Conservation (phyloP, 2,329 filamentous ascomycete genomes). For the Pseudovirgaria hyperparasitica region DNA sequence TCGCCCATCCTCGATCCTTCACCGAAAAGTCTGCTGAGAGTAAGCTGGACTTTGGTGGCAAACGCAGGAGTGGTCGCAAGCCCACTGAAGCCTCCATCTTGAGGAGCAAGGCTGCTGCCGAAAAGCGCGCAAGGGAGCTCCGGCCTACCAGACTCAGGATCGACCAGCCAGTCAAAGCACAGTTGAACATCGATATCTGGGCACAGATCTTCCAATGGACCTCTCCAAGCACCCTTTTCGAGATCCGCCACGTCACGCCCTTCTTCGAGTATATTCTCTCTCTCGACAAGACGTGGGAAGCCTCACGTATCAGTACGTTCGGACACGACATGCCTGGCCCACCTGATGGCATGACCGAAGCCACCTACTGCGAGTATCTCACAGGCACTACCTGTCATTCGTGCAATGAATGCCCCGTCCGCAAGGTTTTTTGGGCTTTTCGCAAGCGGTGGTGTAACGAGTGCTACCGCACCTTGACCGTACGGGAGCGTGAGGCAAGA, state of each 20-base stretch:
- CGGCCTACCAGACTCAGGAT: constrained; percentile 9
- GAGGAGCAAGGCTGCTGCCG: background rate
- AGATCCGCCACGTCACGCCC: constrained; percentile 2
- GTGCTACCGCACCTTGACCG: constrained; percentile 21
- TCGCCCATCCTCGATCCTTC: constrained; percentile 1
- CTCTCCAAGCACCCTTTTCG: constrained; percentile 8
- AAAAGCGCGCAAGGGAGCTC: constrained; percentile 1
- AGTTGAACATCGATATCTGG: constrained; percentile 10
- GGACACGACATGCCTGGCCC: constrained; percentile 20
- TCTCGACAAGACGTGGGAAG: background rate
- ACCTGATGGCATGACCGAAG: constrained; percentile 23
- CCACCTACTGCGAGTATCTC: constrained; percentile 26
- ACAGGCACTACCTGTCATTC: constrained; percentile 27
- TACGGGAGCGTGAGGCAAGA: constrained; percentile 6
- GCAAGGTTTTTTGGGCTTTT: constrained; percentile 32
- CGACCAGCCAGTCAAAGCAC: constrained; percentile 7
- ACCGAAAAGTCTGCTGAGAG: too few relatives aligned
- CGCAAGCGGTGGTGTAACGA: constrained; percentile 28
- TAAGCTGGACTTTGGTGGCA: constrained; percentile 3
- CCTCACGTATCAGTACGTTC: constrained; percentile 13
- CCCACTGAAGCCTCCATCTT: constrained; percentile 2
- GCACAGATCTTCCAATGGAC: constrained; percentile 7
- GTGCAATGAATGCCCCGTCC: constrained; percentile 20
- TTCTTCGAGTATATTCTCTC: constrained; percentile 3
- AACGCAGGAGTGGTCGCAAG: constrained; percentile 3